Conservation (phyloP, 2,329 filamentous ascomycete genomes). For the Xylaria digitata region DNA sequence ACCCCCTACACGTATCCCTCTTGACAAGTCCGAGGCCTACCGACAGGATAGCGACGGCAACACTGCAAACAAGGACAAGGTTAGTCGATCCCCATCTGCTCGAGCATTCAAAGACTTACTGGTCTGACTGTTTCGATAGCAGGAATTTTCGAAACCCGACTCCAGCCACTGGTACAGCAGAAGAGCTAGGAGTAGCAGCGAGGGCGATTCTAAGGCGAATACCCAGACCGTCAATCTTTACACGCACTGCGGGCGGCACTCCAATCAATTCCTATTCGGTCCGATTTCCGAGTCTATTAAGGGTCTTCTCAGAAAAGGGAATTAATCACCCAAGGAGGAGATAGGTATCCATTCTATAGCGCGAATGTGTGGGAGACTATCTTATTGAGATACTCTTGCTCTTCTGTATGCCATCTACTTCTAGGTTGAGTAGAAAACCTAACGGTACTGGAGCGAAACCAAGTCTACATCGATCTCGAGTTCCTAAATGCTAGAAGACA, state of each 20-base stretch:
- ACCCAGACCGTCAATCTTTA: conserved; percentile 62
- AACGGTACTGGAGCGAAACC: not conserved
- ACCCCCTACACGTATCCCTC: conserved; percentile 38
- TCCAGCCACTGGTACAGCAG: conserved; percentile 30
- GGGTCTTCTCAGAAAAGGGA: conserved; percentile 54
- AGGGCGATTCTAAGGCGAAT: conserved; percentile 42
- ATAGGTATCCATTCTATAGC: not conserved
- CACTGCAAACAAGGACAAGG: conserved; percentile 43
- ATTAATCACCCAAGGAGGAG: conserved; percentile 1
- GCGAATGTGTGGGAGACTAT: conserved; percentile 1
- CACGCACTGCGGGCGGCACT: conserved; percentile 67
- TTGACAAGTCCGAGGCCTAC: conserved; percentile 36
- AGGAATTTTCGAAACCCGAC: conserved; percentile 17
- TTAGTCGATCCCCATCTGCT: conserved; percentile 24
- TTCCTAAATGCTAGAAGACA: conserved; percentile 11
- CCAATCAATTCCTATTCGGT: conserved; percentile 64
- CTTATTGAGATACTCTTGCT: conserved; percentile 34
- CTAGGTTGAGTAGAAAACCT: not conserved
- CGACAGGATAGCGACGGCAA: conserved; percentile 45
- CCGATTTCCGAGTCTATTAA: conserved; percentile 53
- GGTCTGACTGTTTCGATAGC: conserved; percentile 7
- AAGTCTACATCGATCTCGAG: not conserved
- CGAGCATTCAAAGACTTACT: not conserved
- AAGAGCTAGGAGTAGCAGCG: conserved; percentile 17
- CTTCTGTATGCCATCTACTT: conserved; percentile 20